phyloP scores from a whole-genome alignment of 2,329 filamentous ascomycete species.

The Leptodontidium sp. region DNA sequence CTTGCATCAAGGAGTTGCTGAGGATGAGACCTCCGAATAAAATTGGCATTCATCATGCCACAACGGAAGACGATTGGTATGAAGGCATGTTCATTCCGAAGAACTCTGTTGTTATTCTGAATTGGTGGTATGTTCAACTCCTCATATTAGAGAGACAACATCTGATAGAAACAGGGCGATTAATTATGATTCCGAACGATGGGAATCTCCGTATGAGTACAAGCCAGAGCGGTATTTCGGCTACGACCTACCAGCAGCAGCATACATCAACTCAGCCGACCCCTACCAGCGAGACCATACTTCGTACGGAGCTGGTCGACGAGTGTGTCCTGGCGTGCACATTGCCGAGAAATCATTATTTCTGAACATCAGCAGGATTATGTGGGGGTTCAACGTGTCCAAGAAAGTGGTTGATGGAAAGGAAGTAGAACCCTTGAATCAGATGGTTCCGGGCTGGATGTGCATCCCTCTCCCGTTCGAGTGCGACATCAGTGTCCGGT shows the following conservation, averaged over 20 bases:
- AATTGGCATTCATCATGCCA: constrained; percentile 61
- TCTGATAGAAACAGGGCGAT: constrained; percentile 46
- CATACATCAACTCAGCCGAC: constrained; percentile 28
- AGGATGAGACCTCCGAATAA: constrained; percentile 56
- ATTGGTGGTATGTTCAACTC: constrained; percentile 31
- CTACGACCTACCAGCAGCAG: constrained; percentile 25
- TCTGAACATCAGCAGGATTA: constrained; percentile 55
- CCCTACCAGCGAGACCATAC: constrained; percentile 48
- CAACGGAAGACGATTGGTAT: constrained; percentile 62
- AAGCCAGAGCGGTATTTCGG: constrained; percentile 53
- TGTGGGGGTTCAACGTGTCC: constrained; percentile 60
- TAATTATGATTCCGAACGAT: constrained; percentile 48
- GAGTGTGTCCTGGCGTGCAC: constrained; percentile 65
- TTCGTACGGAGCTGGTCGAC: constrained; percentile 47
- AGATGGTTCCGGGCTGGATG: constrained; percentile 48
- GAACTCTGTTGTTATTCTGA: constrained; percentile 49
- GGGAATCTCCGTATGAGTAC: constrained; percentile 53
- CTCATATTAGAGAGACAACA: not conserved
- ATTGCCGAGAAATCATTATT: constrained; percentile 57
- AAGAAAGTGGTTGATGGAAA: constrained; percentile 38
- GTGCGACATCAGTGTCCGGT: constrained; percentile 43
- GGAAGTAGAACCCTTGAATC: constrained; percentile 23
- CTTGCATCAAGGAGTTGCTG: constrained; percentile 56
- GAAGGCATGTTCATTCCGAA: constrained; percentile 44
- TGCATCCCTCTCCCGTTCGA: constrained; percentile 46